Evolutionary conservation across 1,284 basidiomycete genomes (phyloP).

Genomic region (Malassezia pachydermatis): DNA sequence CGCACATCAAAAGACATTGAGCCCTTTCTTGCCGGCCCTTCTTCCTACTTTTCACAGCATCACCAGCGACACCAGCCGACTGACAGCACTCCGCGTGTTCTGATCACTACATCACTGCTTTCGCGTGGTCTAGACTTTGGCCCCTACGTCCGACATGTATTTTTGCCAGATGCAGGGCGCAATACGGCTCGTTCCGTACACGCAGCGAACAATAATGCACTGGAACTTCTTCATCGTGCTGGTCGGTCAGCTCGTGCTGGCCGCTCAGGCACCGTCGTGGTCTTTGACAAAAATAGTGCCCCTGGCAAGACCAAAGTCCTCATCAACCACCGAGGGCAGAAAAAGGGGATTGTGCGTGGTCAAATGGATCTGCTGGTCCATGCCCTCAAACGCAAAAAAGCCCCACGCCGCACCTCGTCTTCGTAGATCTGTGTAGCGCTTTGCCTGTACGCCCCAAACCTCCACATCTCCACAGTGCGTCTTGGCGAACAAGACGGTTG

Average conservation of each 20-base stretch:
- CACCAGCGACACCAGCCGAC: not conserved
- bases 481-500: too few relatives aligned
- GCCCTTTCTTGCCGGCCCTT: constrained; percentile 13
- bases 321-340: constrained; percentile 16
- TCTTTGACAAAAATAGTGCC: constrained; percentile 45
- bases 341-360: constrained; percentile 14
- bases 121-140: constrained; percentile 82
- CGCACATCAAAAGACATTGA: constrained; percentile 13
- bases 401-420: not conserved
- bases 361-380: constrained; percentile 19
- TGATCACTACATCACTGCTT: constrained; percentile 78
- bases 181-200: constrained; percentile 55
- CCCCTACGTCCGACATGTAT: constrained; percentile 49
- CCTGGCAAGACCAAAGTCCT: constrained; percentile 18
- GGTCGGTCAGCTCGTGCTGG: constrained; percentile 61
- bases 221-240: constrained; percentile 64
- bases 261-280: constrained; percentile 55
- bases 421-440: not conserved
- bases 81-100: constrained; percentile 52
- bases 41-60: not conserved
- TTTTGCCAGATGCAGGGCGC: constrained; percentile 21
- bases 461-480: not conserved
- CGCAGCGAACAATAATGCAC: constrained; percentile 75
- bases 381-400: not conserved
- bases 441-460: too few relatives aligned